These are phyloP conservation scores for Plasmodium ovale DNA, from an alignment of 169 alveolate genomes.

Conservation along the genomic window DNA sequence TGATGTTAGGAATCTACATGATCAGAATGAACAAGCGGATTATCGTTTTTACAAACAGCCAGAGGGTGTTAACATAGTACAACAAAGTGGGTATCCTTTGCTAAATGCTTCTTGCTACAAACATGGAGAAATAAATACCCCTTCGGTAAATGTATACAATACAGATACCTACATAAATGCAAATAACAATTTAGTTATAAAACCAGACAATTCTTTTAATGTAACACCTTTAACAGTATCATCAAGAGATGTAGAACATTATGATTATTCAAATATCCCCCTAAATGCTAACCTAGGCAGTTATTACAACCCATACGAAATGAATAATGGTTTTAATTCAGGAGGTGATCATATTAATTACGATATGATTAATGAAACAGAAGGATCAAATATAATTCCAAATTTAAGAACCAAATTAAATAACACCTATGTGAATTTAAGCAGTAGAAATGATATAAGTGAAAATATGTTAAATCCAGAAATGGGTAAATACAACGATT, in stretches of 20 bases:
- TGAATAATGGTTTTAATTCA: constrained; percentile 8
- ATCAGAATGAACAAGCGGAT: constrained; percentile 14
- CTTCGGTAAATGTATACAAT: constrained; percentile 27
- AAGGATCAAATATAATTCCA: background rate
- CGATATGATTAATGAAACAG: constrained; percentile 11
- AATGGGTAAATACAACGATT: constrained; percentile 23
- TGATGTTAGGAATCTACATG: constrained; percentile 11
- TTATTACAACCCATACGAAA: constrained; percentile 14
- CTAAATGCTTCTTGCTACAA: background rate
- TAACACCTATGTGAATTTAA: constrained; percentile 19
- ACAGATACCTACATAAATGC: constrained; percentile 15
- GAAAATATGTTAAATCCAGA: background rate
- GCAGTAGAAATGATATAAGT: constrained; percentile 2
- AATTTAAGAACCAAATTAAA: constrained; percentile 21
- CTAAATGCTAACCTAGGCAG: constrained; percentile 17
- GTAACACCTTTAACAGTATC: constrained; percentile 20
- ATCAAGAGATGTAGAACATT: constrained; percentile 8
- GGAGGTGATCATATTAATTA: constrained; percentile 9
- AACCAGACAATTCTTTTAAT: constrained; percentile 30
- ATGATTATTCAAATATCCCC: constrained; percentile 37
- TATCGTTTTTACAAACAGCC: constrained; percentile 35
- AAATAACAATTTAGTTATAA: constrained; percentile 13
- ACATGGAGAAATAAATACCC: constrained; percentile 42
- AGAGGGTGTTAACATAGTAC: constrained; percentile 1
- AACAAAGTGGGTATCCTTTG: constrained; percentile 8